Percentiles rank a stretch among this genome's conserved stretches.
Conservation (phyloP, 2,329 filamentous ascomycete species). For the Cordyceps cicadae region DNA sequence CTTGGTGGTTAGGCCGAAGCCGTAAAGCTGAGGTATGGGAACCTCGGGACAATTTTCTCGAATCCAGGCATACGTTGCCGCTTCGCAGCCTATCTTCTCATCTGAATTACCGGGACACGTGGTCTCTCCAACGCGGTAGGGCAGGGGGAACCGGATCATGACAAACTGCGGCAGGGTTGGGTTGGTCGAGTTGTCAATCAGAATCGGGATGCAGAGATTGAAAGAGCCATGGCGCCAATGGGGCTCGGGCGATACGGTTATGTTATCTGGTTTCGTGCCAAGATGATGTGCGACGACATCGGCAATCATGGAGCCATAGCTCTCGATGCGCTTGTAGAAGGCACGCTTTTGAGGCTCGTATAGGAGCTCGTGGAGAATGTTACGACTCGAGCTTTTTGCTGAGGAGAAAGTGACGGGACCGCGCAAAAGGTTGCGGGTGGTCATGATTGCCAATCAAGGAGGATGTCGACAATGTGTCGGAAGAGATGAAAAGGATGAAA, state of each 20-base stretch:
- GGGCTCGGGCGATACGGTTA: not conserved
- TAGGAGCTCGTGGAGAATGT: not conserved
- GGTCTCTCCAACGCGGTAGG: constrained; percentile 29
- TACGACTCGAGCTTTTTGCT: not conserved
- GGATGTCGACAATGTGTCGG: no score
- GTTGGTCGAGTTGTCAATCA: not conserved
- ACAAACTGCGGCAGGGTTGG: not conserved
- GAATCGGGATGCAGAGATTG: constrained; percentile 25
- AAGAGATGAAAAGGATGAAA: no score
- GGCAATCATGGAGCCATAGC: not conserved
- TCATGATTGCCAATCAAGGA: not conserved
- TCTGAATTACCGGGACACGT: constrained; percentile 30
- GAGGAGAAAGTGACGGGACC: not conserved
- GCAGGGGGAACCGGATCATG: constrained; percentile 21
- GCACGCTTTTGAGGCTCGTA: not conserved
- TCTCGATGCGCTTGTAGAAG: not conserved
- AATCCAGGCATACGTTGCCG: constrained; percentile 17
- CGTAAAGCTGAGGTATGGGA: constrained; percentile 19
- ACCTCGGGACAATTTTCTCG: constrained; percentile 17
- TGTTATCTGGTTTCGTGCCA: not conserved
- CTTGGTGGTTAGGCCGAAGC: constrained; percentile 17
- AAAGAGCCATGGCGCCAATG: constrained; percentile 20
- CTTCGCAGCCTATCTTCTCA: constrained; percentile 28
- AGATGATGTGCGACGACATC: not conserved
- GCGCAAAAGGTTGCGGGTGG: not conserved